phyloP scores from a whole-genome alignment of 495 filamentous ascomycete species.

The Hypomontagnella monticulosa region DNA sequence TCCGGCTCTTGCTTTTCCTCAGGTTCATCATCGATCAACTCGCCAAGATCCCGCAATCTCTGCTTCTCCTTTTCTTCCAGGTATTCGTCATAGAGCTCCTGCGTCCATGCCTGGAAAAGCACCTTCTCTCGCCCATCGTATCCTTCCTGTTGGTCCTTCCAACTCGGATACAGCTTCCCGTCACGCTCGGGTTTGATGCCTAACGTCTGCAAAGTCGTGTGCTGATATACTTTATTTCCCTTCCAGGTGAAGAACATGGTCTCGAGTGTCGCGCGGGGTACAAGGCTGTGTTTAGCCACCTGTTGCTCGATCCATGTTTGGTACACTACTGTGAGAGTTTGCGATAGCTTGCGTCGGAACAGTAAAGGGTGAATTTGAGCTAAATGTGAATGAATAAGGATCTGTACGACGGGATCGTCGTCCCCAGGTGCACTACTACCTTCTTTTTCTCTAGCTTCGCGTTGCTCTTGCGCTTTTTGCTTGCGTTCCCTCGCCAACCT shows the following conservation, averaged over 20 bases:
- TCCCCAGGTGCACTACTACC: conserved; percentile 1
- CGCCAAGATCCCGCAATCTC: conserved; percentile 40
- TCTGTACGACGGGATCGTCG: conserved; percentile 62
- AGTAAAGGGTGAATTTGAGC: conserved; percentile 68
- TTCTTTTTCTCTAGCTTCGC: conserved; percentile 32
- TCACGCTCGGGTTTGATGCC: conserved; percentile 61
- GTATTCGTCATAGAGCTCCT: conserved; percentile 63
- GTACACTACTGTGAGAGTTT: conserved; percentile 71
- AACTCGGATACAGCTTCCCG: conserved; percentile 47
- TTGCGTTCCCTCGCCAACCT: conserved; percentile 39
- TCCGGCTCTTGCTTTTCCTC: conserved; percentile 21
- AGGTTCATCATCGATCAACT: conserved; percentile 34
- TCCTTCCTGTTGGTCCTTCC: conserved; percentile 34
- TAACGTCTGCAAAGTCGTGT: conserved; percentile 75
- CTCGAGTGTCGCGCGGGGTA: conserved; percentile 48
- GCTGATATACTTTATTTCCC: conserved; percentile 73
- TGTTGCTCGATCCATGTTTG: conserved; percentile 64
- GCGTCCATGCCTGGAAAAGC: conserved; percentile 78
- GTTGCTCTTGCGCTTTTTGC: conserved; percentile 39
- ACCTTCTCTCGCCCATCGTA: conserved; percentile 56
- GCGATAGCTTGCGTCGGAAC: conserved; percentile 71
- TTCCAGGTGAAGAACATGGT: conserved; percentile 83
- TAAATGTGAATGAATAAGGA: conserved; percentile 78
- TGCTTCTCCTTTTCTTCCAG: conserved; percentile 51
- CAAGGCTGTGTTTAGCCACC: conserved; percentile 63